Base-by-base conservation (phyloP, 1,139 yeast genomes). In the Candida sanyaensis region DNA sequence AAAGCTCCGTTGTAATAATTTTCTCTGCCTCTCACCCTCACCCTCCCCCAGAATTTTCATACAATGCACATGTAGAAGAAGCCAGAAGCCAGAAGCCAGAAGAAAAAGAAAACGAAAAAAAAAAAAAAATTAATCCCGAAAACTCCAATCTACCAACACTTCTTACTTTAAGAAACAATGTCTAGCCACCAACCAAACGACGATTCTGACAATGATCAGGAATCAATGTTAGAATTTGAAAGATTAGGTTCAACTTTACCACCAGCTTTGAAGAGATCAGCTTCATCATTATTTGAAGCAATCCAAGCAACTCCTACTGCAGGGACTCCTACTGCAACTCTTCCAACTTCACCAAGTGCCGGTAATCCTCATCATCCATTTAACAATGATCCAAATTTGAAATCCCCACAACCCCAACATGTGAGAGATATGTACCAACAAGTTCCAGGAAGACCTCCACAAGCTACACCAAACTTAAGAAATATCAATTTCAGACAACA, bases 191-290 rank as follows among this genome's bases (percentile, higher is more conserved):
- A 47, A 34, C 6, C 8, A 9, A 39, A 44, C 27, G 47, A 45
- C 7, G 53, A 48, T 10, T 46, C 50, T 10, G 55, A 52, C 36
- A 46, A 44, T 26, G 56, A 50, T 33, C 53, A 51, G 28, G 57
- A 53, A 29, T 54, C 57, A 11, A n/a, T 53, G 10, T 45, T 50
- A 9, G 80, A 75, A 57, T 74, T 75, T 53, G 80, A 75, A 57
- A 60, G 75, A 44, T 65, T 75, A 52, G 80, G 75, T 54, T 69
- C 75, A 4, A 71, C 77, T 0, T 64, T 75, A 43, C 80, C 80
- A 13, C 75, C 68, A 34, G 62, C 73, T 2, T 67, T 75, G 44
- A 69, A 71, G 48, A 60, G 73, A 43, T 70, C 77, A 0, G 75
- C 79, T 2, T 64, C 75, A 37, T 72, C 77, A 7, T 64, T 75